Conservation (phyloP, 768 basidiomycete species). For the Lactifluus echinatus region DNA sequence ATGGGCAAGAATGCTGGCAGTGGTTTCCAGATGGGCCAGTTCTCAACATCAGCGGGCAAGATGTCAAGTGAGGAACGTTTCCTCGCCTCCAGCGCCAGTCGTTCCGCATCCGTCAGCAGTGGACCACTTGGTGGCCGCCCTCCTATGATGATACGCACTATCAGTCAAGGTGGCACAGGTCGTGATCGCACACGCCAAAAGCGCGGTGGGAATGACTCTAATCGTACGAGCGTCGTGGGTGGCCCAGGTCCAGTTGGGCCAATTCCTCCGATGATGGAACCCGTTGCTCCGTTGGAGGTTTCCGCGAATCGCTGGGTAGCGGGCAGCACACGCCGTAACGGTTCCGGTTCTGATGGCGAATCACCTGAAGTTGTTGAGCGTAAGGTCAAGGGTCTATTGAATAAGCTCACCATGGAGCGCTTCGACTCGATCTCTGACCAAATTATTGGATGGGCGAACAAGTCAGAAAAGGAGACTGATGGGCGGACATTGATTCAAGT, state of each 20-base stretch:
- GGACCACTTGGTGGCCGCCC: slow-evolving; percentile 46
- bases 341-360: slow-evolving; percentile 42
- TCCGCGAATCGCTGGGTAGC: slow-evolving; percentile 83
- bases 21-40: slow-evolving; percentile 60
- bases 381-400: slow-evolving; percentile 85
- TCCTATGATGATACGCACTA: slow-evolving; percentile 53
- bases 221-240: slow-evolving; percentile 37
- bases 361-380: slow-evolving; percentile 84
- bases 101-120: slow-evolving; percentile 51
- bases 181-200: slow-evolving; percentile 66
- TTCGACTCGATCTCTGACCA: slow-evolving; percentile 95
- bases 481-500: slow-evolving; percentile 93
- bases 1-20: slow-evolving; percentile 28
- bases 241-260: slow-evolving; percentile 23
- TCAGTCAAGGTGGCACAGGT: slow-evolving; percentile 41
- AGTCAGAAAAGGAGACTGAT: slow-evolving; percentile 84
- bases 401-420: slow-evolving; percentile 95
- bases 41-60: slow-evolving; percentile 45
- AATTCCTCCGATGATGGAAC: slow-evolving; percentile 40
- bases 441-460: slow-evolving; percentile 93
- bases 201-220: slow-evolving; percentile 73
- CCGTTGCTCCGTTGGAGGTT: slow-evolving; percentile 65
- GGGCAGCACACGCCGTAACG: slow-evolving; percentile 35
- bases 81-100: slow-evolving; percentile 31
- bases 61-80: slow-evolving; percentile 68